Evolutionary conservation across 208 protist species (phyloP), one percentile per base, ranked within the genome.

Genomic region (Acanthamoeba comandoni): DNA sequence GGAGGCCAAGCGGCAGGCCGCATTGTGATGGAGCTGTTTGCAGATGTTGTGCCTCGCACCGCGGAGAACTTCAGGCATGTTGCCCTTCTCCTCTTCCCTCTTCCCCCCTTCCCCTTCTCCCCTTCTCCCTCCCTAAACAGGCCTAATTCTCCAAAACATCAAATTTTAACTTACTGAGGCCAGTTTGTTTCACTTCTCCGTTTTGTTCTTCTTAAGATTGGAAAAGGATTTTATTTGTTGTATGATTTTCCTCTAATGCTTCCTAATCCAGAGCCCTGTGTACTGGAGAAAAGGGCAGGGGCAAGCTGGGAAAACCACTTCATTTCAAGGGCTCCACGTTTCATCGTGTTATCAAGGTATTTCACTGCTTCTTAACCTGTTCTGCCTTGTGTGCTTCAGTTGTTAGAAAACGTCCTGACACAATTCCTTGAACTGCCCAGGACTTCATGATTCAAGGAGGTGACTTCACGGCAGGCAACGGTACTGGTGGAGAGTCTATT

Each of bases 401-500:
- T 60, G 55, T 60, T 60, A 15, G n/a, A n/a, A n/a, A n/a, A n/a
- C 19, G 55, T 60, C 17, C 55, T 15, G 55, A 15, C 55, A 15
- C 22, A 22, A 65, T 26, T 26, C n/a, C n/a, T 65, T 65, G 58
- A 84, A 94, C 98, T 43, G 99, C 99, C 82, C 55, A 82, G 7
- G n/a, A 92, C 9, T 97, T 97, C 65, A 97, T 97, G 96, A 60
- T 71, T 84, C 98, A 99, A 94, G 98, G 98, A 62, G 98, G 98
- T 79, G 98, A 99, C 94, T 98, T 99, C 92, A 99, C 98, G 5
- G 88, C 93, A 35, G 94, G 95, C 73, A 98, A 99, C 94, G 98
- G 98, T 48, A 98, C 95, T 17, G 98, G 98, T 77, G 98, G 98
- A 19, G 96, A 99, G 87, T 98, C 97, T 43, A 99, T 99, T 94